Evolutionary conservation across 2,329 filamentous ascomycete species (phyloP), one percentile per base, ranked within the genome.

Genomic region (Fusarium zealandicum): DNA sequence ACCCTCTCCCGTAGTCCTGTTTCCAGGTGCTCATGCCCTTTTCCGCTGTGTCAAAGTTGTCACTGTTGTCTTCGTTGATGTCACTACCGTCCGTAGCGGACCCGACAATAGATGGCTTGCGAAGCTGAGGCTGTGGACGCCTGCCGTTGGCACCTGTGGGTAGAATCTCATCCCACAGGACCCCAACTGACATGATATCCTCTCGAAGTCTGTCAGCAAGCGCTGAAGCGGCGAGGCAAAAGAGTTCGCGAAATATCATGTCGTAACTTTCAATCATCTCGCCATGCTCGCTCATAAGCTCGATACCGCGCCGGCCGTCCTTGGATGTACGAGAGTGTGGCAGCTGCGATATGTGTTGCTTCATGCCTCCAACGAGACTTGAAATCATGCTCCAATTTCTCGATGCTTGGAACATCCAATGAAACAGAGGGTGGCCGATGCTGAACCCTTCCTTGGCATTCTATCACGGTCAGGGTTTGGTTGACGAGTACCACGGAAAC

Each of bases 331-430:
- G 51, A 22, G 54, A 57, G 32, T 67, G 65, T 6, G 79, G 72
- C 57, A 83, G 68, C 69, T 79, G 61, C 63, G 80, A 75, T n/a
- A 96, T 73, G 62, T 95, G 90, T 32, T 79, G 80, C 47, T 82
- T 82, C 88, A 96, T 96, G 35, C 82, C 83, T 6, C 83, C 83
- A 18, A 96, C 79, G 5, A 95, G 77, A 37, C 85, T 83, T 48
- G 80, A 80, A 20, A 96, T 81, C 33, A 84, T 82, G 7, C 75
- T 70, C 92, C 92, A 96, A 71, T 92, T 89, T 53, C 87, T 82
- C 6, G 90, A 90, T 3, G 91, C 90, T 51, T 90, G 84, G 69
- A 90, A 96, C 67, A 95, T 88, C 92, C 92, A 96, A 42, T 92
- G 85, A 72, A 95, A 96, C 2, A 93, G 85, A 0, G 90, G 85